Evolutionary conservation across 2,329 filamentous ascomycete species (phyloP).

Genomic region (Fusarium sp.): DNA sequence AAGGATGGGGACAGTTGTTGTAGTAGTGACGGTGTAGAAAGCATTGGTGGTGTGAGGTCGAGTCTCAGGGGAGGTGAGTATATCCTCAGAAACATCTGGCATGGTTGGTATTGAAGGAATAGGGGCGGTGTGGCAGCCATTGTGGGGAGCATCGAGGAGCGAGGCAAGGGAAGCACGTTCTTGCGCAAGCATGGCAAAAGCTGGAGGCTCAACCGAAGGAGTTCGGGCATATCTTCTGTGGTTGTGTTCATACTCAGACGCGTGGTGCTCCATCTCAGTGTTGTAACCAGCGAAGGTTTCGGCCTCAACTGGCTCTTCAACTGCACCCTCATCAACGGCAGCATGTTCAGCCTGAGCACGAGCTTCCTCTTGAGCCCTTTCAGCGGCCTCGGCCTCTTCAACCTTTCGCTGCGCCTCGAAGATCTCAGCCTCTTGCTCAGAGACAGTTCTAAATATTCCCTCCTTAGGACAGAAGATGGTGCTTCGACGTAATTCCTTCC

Average conservation of each 20-base stretch:
- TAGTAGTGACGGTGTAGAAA: slow-evolving; percentile 64
- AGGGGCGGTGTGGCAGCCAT: slow-evolving; percentile 53
- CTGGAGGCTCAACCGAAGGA: slow-evolving; percentile 72
- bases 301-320: slow-evolving; percentile 27
- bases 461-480: slow-evolving; percentile 72
- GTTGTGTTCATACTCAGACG: slow-evolving; percentile 53
- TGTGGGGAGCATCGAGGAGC: slow-evolving; percentile 69
- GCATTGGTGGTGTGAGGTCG: slow-evolving; percentile 63
- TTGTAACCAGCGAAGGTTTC: slow-evolving; percentile 40
- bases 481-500: slow-evolving; percentile 61
- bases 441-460: slow-evolving; percentile 73
- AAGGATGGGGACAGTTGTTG: slow-evolving; percentile 65
- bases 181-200: slow-evolving; percentile 67
- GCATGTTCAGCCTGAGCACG: slow-evolving; percentile 8
- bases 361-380: slow-evolving; percentile 26
- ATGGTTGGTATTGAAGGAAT: slow-evolving; percentile 58
- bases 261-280: slow-evolving; percentile 50
- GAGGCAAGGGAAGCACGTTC: slow-evolving; percentile 71
- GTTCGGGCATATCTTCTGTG: slow-evolving; percentile 66
- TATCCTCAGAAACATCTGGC: slow-evolving; percentile 38
- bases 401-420: slow-evolving; percentile 54
- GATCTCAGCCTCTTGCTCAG: slow-evolving; percentile 65
- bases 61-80: slow-evolving; percentile 44
- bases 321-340: slow-evolving; percentile 31
- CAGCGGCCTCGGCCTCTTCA: slow-evolving; percentile 35